These are phyloP conservation scores for Perkinsus chesapeaki DNA, from an alignment of 169 alveolate species.

Conservation along the genomic window DNA sequence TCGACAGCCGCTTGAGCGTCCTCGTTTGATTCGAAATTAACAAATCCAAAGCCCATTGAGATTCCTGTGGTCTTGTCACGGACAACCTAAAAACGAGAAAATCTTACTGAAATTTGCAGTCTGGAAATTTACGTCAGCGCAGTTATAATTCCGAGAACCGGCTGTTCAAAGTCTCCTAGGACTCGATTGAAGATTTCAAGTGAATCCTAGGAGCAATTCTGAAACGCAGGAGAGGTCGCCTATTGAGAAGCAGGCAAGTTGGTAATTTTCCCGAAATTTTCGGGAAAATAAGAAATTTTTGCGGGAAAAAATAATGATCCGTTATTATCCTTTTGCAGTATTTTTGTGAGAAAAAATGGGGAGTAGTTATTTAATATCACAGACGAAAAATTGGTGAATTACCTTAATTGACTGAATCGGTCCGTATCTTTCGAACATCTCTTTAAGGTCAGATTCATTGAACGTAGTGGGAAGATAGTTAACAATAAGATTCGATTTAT, in stretches of 20 bases:
- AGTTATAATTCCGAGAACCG: no score
- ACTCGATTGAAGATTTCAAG: no score
- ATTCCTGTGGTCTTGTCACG: background rate
- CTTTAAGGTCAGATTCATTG: background rate
- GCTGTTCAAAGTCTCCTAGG: no score
- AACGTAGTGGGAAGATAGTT: background rate
- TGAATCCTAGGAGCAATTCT: no score
- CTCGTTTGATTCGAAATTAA: background rate
- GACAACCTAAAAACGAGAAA: background rate
- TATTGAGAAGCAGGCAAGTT: no score
- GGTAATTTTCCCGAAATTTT: background rate
- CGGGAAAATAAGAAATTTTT: background rate
- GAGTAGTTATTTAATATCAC: no score
- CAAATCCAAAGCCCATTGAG: background rate
- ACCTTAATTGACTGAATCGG: background rate
- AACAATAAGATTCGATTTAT: background rate
- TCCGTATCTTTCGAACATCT: background rate
- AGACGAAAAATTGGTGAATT: no score
- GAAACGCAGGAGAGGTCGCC: no score
- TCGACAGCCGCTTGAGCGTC: background rate
- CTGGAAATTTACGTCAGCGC: no score
- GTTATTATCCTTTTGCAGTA: no score
- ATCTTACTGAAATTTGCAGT: background rate
- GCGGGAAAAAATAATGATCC: no score
- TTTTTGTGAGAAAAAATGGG: no score